A percentile compares a stretch with the other conserved stretches of the same genome.
Evolutionary conservation across 2,329 filamentous ascomycete genomes (phyloP).

Genomic region (Verticillium albo-atrum): DNA sequence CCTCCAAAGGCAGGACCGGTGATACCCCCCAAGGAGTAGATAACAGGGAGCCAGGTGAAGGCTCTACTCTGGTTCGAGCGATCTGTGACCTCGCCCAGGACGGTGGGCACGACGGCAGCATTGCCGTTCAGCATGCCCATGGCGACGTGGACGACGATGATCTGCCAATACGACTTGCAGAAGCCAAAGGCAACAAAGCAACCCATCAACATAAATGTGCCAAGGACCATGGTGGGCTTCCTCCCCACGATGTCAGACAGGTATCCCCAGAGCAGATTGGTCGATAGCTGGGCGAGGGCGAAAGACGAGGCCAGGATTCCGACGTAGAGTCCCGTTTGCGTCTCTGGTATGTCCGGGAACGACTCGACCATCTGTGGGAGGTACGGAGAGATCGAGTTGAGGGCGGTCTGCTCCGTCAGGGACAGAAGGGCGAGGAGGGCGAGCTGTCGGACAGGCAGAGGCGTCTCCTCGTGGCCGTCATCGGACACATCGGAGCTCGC

Average conservation of each 20-base stretch:
- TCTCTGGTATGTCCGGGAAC: constrained; percentile 73
- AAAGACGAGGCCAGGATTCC: constrained; percentile 88
- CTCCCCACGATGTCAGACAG: constrained; percentile 73
- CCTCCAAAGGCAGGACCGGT: constrained; percentile 91
- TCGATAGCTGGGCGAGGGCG: constrained; percentile 85
- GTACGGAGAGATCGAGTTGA: constrained; percentile 96
- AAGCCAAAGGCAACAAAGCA: constrained; percentile 89
- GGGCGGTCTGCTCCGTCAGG: constrained; percentile 88
- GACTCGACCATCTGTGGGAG: constrained; percentile 85
- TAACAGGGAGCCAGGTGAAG: constrained; percentile 90
- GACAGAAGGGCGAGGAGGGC: constrained; percentile 82
- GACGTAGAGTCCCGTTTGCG: constrained; percentile 78
- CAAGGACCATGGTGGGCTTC: constrained; percentile 77
- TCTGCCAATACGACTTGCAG: constrained; percentile 76
- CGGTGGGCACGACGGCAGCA: constrained; percentile 88
- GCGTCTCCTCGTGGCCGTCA: constrained; percentile 54
- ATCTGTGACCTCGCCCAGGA: constrained; percentile 91
- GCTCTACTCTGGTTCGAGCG: constrained; percentile 89
- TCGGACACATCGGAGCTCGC: constrained; percentile 20
- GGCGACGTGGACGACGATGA: constrained; percentile 76
- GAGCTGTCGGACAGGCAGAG: constrained; percentile 79
- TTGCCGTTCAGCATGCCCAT: constrained; percentile 97
- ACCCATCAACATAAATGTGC: constrained; percentile 74
- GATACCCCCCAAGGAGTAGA: constrained; percentile 94
- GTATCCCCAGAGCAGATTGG: constrained; percentile 90